Evolutionary conservation across 176 grass and related monocot species (phyloP).

Genomic region (Avena insularis): DNA sequence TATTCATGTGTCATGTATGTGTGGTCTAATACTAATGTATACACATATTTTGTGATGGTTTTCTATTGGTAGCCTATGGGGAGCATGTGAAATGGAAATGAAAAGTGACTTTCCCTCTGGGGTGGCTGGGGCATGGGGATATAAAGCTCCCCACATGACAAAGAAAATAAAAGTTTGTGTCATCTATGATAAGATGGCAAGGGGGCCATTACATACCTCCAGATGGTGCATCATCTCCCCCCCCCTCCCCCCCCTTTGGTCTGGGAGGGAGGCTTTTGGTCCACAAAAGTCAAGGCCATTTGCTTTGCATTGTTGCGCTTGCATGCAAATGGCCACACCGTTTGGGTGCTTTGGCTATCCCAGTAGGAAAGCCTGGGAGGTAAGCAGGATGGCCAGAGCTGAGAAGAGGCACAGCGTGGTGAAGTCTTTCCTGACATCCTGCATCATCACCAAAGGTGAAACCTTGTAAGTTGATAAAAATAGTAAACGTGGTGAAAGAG

Average conservation of each 20-base stretch:
- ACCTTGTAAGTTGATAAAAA: not conserved
- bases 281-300: constrained; percentile 49
- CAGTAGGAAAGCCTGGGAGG: constrained; percentile 66
- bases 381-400: constrained; percentile 59
- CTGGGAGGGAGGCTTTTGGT: constrained; percentile 54
- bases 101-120: constrained; percentile 43
- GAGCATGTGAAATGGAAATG: constrained; percentile 41
- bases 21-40: not conserved
- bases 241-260: constrained; percentile 44
- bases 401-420: constrained; percentile 45
- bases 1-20: constrained; percentile 6
- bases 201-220: constrained; percentile 58
- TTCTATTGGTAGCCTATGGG: not conserved
- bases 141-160: constrained; percentile 53
- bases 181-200: constrained; percentile 45
- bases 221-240: constrained; percentile 47
- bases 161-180: constrained; percentile 44
- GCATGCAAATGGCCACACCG: constrained; percentile 31
- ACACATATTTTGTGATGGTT: not conserved
- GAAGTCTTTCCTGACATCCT: constrained; percentile 63
- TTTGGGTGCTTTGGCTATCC: constrained; percentile 41
- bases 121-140: constrained; percentile 49
- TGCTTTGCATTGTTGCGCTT: constrained; percentile 34
- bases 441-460: constrained; percentile 24
- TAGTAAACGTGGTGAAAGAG: not conserved